Evolutionary conservation across 495 filamentous ascomycete genomes (phyloP).

Genomic region (Beverwykella pulmonaria): DNA sequence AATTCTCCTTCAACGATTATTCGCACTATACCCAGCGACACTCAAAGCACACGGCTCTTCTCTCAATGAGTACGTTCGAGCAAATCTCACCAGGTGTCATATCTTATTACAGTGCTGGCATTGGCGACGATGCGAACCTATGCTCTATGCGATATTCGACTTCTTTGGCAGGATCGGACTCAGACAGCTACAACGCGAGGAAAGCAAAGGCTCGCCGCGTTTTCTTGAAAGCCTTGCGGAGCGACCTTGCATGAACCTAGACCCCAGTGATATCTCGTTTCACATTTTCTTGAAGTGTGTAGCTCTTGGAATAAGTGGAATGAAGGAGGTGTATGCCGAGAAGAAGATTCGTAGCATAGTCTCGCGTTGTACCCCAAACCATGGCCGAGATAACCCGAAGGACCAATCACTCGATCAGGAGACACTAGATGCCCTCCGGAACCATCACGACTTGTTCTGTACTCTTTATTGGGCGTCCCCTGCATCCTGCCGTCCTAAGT

Average conservation of each 20-base stretch:
- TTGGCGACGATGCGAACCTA: constrained; percentile 76
- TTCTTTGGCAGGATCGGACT: constrained; percentile 82
- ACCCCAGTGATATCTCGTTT: constrained; percentile 79
- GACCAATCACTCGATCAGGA: constrained; percentile 71
- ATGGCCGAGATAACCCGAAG: constrained; percentile 82
- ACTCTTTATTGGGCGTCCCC: constrained; percentile 88
- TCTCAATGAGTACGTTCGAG: constrained; percentile 80
- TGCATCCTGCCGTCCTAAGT: constrained; percentile 64
- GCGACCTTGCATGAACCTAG: constrained; percentile 62
- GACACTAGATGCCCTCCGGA: constrained; percentile 83
- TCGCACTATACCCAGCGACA: constrained; percentile 65
- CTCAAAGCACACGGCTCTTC: constrained; percentile 57
- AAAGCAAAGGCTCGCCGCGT: constrained; percentile 69
- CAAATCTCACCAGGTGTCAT: constrained; percentile 74
- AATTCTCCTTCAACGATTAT: constrained; percentile 62
- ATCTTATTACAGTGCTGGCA: constrained; percentile 79
- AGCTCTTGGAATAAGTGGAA: constrained; percentile 65
- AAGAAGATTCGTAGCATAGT: constrained; percentile 79
- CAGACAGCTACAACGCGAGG: constrained; percentile 74
- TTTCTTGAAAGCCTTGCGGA: constrained; percentile 76
- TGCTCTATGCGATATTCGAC: constrained; percentile 82
- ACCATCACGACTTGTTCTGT: constrained; percentile 91
- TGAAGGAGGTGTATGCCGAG: constrained; percentile 59
- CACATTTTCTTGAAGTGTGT: constrained; percentile 90
- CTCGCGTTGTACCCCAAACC: constrained; percentile 82